Percentiles rank a stretch among this genome's conserved stretches.
phyloP scores from a whole-genome alignment of 768 basidiomycete species.

The Lyophyllum semitale region DNA sequence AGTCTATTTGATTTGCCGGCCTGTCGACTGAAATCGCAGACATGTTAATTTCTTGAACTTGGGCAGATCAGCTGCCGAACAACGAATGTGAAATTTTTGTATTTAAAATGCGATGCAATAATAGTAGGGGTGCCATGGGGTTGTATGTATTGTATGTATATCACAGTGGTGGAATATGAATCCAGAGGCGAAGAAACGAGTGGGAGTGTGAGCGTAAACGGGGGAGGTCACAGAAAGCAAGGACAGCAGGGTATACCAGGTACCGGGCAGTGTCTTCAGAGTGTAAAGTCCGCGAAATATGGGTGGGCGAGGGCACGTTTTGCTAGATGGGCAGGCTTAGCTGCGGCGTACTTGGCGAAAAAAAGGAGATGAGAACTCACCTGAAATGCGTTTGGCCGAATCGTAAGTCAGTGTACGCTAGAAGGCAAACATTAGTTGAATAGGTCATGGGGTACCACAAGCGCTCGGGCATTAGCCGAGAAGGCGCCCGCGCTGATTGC shows the following conservation, averaged over 20 bases:
- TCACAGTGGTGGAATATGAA: conserved; percentile 9
- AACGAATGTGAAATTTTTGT: background rate
- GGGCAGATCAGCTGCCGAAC: background rate
- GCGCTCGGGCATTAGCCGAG: background rate
- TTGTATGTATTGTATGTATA: conserved; percentile 9
- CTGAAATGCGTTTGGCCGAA: conserved; percentile 89
- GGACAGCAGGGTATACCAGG: conserved; percentile 10
- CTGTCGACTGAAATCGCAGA: too few relatives aligned
- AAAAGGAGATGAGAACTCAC: conserved; percentile 42
- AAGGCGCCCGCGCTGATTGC: background rate
- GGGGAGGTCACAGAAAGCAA: conserved; percentile 4
- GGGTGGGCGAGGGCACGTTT: conserved; percentile 57
- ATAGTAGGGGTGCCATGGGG: conserved; percentile 3
- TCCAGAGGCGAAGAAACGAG: background rate
- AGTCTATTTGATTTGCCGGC: too few relatives aligned
- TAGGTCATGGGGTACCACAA: background rate
- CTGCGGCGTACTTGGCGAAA: conserved; percentile 23
- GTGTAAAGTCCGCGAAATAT: conserved; percentile 46
- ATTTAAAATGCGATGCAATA: conserved; percentile 12
- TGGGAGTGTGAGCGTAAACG: background rate
- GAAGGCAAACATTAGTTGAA: background rate
- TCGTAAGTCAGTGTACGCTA: conserved; percentile 82
- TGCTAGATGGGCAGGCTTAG: conserved; percentile 51
- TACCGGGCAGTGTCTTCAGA: conserved; percentile 16
- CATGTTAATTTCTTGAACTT: too few relatives aligned